A percentile compares a stretch with the other conserved stretches of the same genome.
Evolutionary conservation across 2,329 filamentous ascomycete species (phyloP).

Genomic region (Diaporthe longicolla): DNA sequence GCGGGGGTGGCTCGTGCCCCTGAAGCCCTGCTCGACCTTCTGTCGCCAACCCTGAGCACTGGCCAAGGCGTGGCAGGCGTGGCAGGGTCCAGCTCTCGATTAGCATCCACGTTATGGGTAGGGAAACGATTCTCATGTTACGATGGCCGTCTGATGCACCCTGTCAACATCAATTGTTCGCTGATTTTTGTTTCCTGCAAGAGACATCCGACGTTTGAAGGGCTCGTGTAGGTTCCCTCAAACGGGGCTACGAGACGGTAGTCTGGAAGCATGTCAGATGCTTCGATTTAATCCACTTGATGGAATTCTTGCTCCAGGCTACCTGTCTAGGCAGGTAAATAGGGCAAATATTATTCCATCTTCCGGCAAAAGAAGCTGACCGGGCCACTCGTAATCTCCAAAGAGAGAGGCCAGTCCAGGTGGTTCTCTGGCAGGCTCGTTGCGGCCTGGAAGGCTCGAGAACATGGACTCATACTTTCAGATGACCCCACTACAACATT

Average conservation of each 20-base stretch:
- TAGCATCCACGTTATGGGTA: not conserved
- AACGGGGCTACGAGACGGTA: not conserved
- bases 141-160: not conserved
- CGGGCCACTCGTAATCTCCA: no score
- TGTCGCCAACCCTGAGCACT: not conserved
- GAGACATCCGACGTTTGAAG: slow-evolving; percentile 11
- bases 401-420: not conserved
- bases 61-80: no score
- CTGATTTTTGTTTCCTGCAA: slow-evolving; percentile 3
- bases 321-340: no score
- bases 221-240: not conserved
- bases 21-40: not conserved
- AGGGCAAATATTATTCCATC: not conserved
- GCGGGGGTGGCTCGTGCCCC: slow-evolving; percentile 23
- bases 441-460: not conserved
- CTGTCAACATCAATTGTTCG: not conserved
- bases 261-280: not conserved
- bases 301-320: not conserved
- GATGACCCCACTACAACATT: not conserved
- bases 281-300: not conserved
- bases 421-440: not conserved
- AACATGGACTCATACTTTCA: not conserved
- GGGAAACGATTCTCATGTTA: not conserved
- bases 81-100: not conserved
- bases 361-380: not conserved